Conservation (phyloP, 441 rosid genomes). For the Aleurites moluccanus region DNA sequence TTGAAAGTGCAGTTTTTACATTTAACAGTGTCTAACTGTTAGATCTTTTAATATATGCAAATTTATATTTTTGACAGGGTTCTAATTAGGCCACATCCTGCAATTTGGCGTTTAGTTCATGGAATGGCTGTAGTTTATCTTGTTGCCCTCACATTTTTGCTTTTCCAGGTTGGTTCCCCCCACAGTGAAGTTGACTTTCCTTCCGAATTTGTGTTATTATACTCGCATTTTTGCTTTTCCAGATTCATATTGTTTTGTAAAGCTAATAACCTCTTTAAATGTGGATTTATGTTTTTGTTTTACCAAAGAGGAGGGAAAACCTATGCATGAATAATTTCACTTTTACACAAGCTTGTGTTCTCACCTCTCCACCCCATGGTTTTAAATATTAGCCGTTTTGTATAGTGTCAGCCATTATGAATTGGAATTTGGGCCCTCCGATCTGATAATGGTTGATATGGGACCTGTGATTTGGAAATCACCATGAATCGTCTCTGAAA, state of each 20-base stretch:
- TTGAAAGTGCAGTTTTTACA: background rate
- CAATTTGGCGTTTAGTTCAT: slow-evolving; percentile 98
- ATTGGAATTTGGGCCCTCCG: no score
- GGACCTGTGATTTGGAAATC: no score
- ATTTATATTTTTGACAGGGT: slow-evolving; percentile 47
- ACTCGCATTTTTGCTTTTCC: background rate
- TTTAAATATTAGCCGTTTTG: no score
- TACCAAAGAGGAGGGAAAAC: background rate
- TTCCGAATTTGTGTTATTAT: background rate
- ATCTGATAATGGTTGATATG: no score
- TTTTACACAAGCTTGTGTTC: background rate
- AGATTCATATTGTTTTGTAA: background rate
- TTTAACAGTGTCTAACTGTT: background rate
- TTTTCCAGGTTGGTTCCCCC: slow-evolving; percentile 77
- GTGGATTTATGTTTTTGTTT: background rate
- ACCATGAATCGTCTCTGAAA: no score
- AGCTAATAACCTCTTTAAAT: background rate
- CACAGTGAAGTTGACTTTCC: background rate
- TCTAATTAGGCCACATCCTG: slow-evolving; percentile 98
- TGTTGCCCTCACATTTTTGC: slow-evolving; percentile 92
- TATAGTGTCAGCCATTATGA: no score
- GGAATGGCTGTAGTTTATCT: slow-evolving; percentile 97
- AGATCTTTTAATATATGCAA: background rate
- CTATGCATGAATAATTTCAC: background rate
- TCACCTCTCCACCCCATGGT: background rate